phyloP scores from a whole-genome alignment of 148 eudicot genomes.

The Vaccinium myrtillus region DNA sequence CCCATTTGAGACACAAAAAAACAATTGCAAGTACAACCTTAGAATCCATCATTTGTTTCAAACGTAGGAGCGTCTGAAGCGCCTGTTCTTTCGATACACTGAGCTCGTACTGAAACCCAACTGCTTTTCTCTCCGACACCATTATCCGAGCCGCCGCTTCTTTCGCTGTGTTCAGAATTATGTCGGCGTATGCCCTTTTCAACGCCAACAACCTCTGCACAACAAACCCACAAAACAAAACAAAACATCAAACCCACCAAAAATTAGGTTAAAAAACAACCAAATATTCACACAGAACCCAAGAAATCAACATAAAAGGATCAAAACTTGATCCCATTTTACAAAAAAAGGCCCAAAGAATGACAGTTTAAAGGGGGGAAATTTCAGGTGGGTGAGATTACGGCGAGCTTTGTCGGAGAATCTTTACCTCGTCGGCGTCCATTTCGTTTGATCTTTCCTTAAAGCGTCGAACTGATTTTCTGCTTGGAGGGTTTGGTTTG shows the following conservation, averaged over 20 bases:
- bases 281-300: background rate
- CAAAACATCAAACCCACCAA: constrained; percentile 20
- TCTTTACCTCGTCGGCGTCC: constrained; percentile 23
- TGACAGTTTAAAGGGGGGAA: constrained; percentile 22
- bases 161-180: constrained; percentile 66
- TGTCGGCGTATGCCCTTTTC: constrained; percentile 90
- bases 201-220: constrained; percentile 68
- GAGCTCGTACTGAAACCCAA: constrained; percentile 50
- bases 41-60: constrained; percentile 70
- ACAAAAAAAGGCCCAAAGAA: background rate
- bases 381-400: background rate
- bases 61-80: constrained; percentile 55
- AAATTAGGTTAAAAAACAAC: constrained; percentile 14
- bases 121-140: constrained; percentile 67
- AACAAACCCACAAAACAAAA: background rate
- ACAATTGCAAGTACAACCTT: constrained; percentile 35
- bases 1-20: constrained; percentile 11
- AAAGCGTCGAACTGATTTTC: constrained; percentile 11
- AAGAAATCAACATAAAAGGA: background rate
- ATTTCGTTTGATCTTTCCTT: background rate
- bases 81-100: constrained; percentile 64
- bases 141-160: constrained; percentile 77
- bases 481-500: background rate
- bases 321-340: constrained; percentile 18
- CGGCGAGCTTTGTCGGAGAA: background rate